These are phyloP conservation scores for Penicillium maclennaniae DNA, from an alignment of 495 filamentous ascomycete genomes.

Conservation along the genomic window DNA sequence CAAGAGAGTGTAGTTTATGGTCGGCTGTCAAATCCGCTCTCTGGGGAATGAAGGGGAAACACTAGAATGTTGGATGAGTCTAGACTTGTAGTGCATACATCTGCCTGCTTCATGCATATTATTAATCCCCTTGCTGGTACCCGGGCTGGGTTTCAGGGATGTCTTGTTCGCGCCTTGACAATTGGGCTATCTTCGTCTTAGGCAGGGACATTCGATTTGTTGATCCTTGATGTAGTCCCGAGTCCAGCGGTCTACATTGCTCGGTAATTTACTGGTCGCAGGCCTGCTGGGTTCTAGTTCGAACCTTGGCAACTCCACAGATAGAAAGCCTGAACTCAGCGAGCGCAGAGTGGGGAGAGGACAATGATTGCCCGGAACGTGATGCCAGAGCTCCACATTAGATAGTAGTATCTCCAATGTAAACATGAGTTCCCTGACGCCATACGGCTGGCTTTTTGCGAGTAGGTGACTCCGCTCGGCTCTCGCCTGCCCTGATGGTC, in stretches of 20 bases:
- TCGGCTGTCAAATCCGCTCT: not conserved
- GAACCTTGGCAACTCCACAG: not conserved
- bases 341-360: not conserved
- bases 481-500: slow-evolving; percentile 17
- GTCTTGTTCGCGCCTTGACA: not conserved
- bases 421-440: slow-evolving; percentile 8
- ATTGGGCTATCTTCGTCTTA: not conserved
- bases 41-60: not conserved
- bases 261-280: not conserved
- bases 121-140: not conserved
- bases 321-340: not conserved
- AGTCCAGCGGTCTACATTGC: not conserved
- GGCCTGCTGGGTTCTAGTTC: not conserved
- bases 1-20: not conserved
- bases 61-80: not conserved
- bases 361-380: not conserved
- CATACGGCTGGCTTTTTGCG: slow-evolving; percentile 3
- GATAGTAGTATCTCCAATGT: not conserved
- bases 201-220: not conserved
- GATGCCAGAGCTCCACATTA: not conserved
- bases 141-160: not conserved
- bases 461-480: slow-evolving; percentile 7
- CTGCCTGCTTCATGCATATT: not conserved
- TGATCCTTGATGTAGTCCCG: not conserved
- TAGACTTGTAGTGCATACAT: not conserved